Percentiles rank a stretch among this genome's conserved stretches.
These are phyloP conservation scores for Talaromyces albobiverticillius DNA, from an alignment of 2,329 filamentous ascomycete species.

Conservation along the genomic window DNA sequence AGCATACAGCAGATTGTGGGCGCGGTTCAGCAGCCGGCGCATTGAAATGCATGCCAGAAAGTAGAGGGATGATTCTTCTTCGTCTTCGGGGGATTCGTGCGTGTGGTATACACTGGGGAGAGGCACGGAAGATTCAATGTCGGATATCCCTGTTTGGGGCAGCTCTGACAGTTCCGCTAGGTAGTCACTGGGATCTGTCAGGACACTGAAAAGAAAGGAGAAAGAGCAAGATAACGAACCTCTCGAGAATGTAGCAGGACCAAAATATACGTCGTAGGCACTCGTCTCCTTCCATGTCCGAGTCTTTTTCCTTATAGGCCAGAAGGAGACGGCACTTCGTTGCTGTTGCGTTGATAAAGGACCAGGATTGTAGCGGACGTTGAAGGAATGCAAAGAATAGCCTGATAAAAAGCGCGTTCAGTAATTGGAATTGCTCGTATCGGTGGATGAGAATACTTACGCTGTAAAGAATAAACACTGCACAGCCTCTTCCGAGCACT, in stretches of 20 bases:
- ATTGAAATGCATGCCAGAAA: conserved; percentile 53
- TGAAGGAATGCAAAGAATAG: conserved; percentile 52
- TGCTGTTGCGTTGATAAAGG: conserved; percentile 50
- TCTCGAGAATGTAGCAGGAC: conserved; percentile 56
- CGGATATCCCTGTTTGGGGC: conserved; percentile 50
- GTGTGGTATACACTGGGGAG: conserved; percentile 49
- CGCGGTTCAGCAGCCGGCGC: conserved; percentile 24
- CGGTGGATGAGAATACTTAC: conserved; percentile 32
- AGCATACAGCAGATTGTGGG: conserved; percentile 45
- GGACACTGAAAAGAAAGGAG: not conserved
- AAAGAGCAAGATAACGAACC: conserved; percentile 25
- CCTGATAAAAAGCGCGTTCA: conserved; percentile 15
- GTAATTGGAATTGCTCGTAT: not conserved
- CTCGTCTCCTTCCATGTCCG: conserved; percentile 43
- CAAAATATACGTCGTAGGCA: conserved; percentile 53
- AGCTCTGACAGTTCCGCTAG: conserved; percentile 52
- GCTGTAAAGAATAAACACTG: conserved; percentile 53
- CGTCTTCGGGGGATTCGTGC: conserved; percentile 36
- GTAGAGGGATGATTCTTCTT: conserved; percentile 52
- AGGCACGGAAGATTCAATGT: conserved; percentile 51
- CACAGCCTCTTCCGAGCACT: conserved; percentile 45
- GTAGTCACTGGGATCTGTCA: conserved; percentile 42
- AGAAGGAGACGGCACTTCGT: conserved; percentile 51
- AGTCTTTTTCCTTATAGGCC: conserved; percentile 40
- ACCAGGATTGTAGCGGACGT: conserved; percentile 53